These are phyloP conservation scores for Thielaviopsis cerberus DNA, from an alignment of 2,329 filamentous ascomycete species.

Conservation along the genomic window DNA sequence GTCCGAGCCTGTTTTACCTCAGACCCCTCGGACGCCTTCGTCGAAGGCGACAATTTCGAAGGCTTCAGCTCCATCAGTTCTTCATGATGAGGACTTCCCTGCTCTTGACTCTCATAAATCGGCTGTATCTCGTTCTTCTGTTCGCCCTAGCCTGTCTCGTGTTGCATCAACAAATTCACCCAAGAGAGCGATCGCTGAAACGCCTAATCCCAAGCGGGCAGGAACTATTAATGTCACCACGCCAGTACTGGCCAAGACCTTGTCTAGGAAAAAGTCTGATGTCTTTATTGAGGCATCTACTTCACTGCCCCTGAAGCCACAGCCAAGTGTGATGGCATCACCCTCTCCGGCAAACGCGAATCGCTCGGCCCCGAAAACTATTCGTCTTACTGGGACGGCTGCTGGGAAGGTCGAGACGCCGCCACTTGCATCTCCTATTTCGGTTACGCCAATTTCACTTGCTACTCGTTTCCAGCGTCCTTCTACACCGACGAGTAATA, in stretches of 20 bases:
- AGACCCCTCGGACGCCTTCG: conserved; percentile 16
- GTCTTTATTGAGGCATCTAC: neutral
- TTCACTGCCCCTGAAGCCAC: conserved; percentile 1
- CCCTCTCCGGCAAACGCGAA: conserved; percentile 2
- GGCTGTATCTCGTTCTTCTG: neutral
- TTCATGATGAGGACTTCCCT: conserved; percentile 46
- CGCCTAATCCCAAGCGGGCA: conserved; percentile 3
- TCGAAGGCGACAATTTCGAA: conserved; percentile 4
- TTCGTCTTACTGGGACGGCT: conserved; percentile 4
- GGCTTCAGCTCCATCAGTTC: conserved; percentile 14
- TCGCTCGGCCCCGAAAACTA: conserved; percentile 3
- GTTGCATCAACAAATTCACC: neutral
- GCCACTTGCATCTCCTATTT: conserved; percentile 24
- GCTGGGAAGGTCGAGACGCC: conserved; percentile 15
- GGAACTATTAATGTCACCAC: conserved; percentile 1
- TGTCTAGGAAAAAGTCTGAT: neutral
- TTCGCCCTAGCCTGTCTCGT: neutral
- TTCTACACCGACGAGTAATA: conserved; percentile 43
- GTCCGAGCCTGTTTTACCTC: conserved; percentile 17
- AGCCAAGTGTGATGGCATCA: neutral
- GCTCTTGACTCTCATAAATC: conserved; percentile 5
- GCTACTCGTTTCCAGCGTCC: conserved; percentile 30
- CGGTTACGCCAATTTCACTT: neutral
- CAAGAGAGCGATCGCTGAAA: conserved; percentile 4
- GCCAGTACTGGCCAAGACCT: neutral